Base-by-base conservation (phyloP, 441 rosid species). In the Erodium trifolium region DNA sequence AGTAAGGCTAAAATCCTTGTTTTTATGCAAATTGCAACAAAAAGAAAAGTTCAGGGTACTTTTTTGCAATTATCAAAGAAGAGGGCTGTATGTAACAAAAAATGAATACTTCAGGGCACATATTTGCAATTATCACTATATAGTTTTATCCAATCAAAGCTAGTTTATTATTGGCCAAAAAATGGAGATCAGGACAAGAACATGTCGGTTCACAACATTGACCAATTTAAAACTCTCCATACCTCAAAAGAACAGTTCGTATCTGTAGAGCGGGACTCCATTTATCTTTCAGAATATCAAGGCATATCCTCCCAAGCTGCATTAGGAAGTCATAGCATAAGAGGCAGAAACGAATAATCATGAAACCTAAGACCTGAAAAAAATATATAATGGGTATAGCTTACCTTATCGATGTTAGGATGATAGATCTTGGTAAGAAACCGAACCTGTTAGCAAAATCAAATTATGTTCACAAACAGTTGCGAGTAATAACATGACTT, bases 261-360 rank as follows among this genome's bases (percentile, higher is more conserved):
- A 94, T 94, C 81, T 94, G 99, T 17, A 94, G 91, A 62, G 99
- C 99, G 59, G 99, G 99, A 76, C 99, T 94, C 99, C 99, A 94
- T 71, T 94, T 94, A 80, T 94, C 99, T 78, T 94, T 94, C 87
- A 94, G 83, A 75, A 94, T 94, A 84, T 94, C 99, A 43, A 92
- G 96, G 83, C 97, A 92, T 66, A 92, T 92, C 77, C 99, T 83
- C 80, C 99, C 99, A 76, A 94, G 97, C 99, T 94, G 77, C 72
- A 76, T 71, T 3, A 68, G 41, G 60, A 68, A 69, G 72, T 27
- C 45, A 39, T 39, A 6, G 7, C 5, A 35, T 77, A 23, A 64
- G 67, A 64, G 53, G 5, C 12, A 62, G 13, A 47, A 5, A 66
- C 55, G 70, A 68, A 23, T 5, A 51, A 31, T 23, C 4, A 14